Percentiles rank a stretch among this genome's conserved stretches.
phyloP scores from a whole-genome alignment of 805 yeast genomes.

The Barnettozyma populi region DNA sequence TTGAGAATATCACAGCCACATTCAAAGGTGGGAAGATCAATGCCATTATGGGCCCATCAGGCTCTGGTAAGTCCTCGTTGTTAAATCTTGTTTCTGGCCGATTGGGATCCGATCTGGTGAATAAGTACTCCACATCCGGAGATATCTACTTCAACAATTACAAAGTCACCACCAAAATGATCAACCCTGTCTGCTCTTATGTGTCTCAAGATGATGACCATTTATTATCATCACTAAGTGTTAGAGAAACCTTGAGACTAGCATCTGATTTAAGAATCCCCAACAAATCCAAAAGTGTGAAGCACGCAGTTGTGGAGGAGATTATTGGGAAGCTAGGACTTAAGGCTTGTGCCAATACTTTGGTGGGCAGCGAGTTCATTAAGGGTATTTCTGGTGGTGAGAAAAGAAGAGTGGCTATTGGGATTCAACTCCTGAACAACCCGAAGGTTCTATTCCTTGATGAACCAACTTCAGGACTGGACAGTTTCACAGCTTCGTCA shows the following conservation, averaged over 20 bases:
- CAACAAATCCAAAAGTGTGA: conserved; percentile 34
- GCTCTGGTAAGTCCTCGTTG: conserved; percentile 70
- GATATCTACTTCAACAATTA: conserved; percentile 38
- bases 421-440: conserved; percentile 66
- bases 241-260: conserved; percentile 65
- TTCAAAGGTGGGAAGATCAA: conserved; percentile 42
- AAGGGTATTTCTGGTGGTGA: conserved; percentile 82
- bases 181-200: conserved; percentile 57
- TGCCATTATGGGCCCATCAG: conserved; percentile 80
- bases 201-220: conserved; percentile 82
- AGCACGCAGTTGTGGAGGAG: conserved; percentile 43
- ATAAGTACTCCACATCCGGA: conserved; percentile 33
- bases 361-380: conserved; percentile 56
- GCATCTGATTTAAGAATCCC: conserved; percentile 70
- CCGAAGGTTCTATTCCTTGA: conserved; percentile 73
- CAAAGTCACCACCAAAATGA: conserved; percentile 31
- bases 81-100: conserved; percentile 61
- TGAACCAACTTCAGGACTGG: conserved; percentile 89
- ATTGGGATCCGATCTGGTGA: conserved; percentile 31
- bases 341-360: conserved; percentile 69
- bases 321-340: conserved; percentile 63
- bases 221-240: conserved; percentile 65
- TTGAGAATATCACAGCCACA: conserved; percentile 17
- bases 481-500: conserved; percentile 71
- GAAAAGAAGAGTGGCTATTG: conserved; percentile 78